Evolutionary conservation across 495 filamentous ascomycete genomes (phyloP), one percentile per base, ranked within the genome.

Genomic region (Sabuloglossum arenarium): DNA sequence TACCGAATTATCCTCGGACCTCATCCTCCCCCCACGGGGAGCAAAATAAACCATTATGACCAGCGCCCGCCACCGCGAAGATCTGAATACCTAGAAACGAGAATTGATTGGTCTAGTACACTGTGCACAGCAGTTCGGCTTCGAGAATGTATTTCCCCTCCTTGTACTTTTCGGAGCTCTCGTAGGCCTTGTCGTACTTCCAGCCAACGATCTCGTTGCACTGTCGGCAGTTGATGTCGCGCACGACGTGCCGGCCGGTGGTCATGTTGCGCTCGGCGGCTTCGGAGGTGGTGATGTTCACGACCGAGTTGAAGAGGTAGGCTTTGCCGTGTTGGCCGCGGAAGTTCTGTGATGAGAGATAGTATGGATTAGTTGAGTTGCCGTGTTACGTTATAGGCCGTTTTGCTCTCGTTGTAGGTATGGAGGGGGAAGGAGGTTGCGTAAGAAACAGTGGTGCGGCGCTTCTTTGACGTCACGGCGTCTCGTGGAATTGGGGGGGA

Each of bases 131-230:
- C 56, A 97, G 68, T 71, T 96, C 90, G 39, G 85, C 86, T 73
- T 98, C 91, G 58, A 98, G 75, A 55, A 98, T 98, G 65, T 84
- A 98, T 70, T 96, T 96, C 42, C 87, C 88, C 72, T 98, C 91
- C 72, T 98, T 98, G 70, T 98, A 98, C 72, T 94, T 94, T 77
- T 98, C 90, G 57, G 72, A 78, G 47, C 69, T 62, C 76, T 98
- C 91, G 64, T 81, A 96, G 29, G 91, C 91, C 70, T 93, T 93
- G 68, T 98, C 91, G 70, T 98, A 98, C 71, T 94, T 98, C 91
- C 91, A 98, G 25, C 91, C 91, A 54, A 98, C 91, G 51, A 82
- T 85, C 66, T 85, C 82, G 61, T 81, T 82, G 79, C 91, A 98
- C 69, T 90, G 83, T 54, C 81, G 73, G 70, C 91, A 98, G 42